phyloP scores from a whole-genome alignment of 1,284 basidiomycete genomes.

The Cryptococcus amylolentus region DNA sequence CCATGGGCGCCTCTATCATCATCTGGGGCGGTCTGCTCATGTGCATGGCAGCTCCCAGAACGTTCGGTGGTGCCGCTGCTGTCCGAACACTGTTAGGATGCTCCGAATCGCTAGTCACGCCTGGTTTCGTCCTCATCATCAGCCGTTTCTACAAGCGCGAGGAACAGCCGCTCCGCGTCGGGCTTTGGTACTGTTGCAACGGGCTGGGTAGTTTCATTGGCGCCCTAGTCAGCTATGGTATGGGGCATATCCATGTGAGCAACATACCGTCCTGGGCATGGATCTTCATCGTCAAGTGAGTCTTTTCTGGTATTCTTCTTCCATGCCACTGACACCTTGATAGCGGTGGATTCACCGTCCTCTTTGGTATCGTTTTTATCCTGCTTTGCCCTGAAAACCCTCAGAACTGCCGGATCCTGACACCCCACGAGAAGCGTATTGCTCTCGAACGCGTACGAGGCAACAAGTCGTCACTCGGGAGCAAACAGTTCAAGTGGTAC shows the following conservation, averaged over 20 bases:
- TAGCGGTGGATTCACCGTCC: conserved; percentile 31
- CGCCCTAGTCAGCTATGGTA: conserved; percentile 36
- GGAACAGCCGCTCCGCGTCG: conserved; percentile 38
- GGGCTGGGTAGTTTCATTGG: conserved; percentile 22
- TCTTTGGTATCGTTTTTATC: conserved; percentile 32
- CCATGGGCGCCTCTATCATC: conserved; percentile 30
- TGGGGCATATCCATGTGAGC: conserved; percentile 27
- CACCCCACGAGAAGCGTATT: conserved; percentile 24
- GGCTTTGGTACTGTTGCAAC: conserved; percentile 2
- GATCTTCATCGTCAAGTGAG: conserved; percentile 39
- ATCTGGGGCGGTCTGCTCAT: conserved; percentile 45
- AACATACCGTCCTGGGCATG: conserved; percentile 23
- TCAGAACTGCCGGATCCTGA: conserved; percentile 25
- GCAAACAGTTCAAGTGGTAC: conserved; percentile 36
- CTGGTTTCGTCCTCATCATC: conserved; percentile 44
- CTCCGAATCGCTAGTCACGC: conserved; percentile 42
- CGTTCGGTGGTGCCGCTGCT: conserved; percentile 37
- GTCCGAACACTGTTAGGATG: conserved; percentile 41
- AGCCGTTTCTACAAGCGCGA: conserved; percentile 42
- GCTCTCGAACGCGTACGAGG: conserved; percentile 38
- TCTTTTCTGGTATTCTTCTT: background rate
- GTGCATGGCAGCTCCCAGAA: conserved; percentile 40
- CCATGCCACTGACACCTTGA: background rate
- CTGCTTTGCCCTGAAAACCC: conserved; percentile 35
- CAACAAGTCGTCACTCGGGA: conserved; percentile 35